phyloP scores from a whole-genome alignment of 352 stramenopile genomes.

The Pythium rhizo-oryzae region DNA sequence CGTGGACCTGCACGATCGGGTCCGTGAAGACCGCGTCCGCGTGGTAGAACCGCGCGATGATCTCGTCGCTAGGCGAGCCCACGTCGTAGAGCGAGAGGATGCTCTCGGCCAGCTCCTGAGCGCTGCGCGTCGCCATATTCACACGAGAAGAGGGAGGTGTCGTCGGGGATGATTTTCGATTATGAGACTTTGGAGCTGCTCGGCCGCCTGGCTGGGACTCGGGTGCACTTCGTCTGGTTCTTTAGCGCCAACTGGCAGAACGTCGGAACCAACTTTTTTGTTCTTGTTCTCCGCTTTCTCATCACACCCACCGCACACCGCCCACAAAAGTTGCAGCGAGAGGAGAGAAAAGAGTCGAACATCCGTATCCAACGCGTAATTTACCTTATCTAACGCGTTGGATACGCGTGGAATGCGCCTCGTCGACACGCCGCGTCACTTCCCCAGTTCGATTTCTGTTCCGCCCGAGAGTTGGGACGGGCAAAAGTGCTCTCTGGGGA shows the following conservation, averaged over 20 bases:
- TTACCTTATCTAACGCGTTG: background rate
- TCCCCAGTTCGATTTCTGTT: background rate
- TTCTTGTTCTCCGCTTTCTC: background rate
- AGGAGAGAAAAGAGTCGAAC: background rate
- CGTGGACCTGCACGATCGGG: conserved; percentile 70
- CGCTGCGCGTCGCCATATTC: conserved; percentile 59
- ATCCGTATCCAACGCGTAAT: conserved; percentile 10
- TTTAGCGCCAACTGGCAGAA: conserved; percentile 15
- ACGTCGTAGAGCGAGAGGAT: conserved; percentile 87
- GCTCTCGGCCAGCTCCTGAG: conserved; percentile 76
- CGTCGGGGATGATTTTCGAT: conserved; percentile 10
- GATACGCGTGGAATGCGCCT: background rate
- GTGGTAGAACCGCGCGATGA: conserved; percentile 80
- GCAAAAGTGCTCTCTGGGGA: background rate
- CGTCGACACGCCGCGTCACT: background rate
- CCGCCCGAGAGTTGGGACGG: background rate
- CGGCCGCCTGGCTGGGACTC: conserved; percentile 2
- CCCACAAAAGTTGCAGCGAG: conserved; percentile 1
- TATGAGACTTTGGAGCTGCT: conserved; percentile 26
- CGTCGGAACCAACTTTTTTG: background rate
- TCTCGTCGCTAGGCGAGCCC: conserved; percentile 58
- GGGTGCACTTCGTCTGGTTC: too few relatives aligned
- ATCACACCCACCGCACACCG: background rate
- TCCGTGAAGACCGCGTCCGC: conserved; percentile 81
- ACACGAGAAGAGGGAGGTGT: background rate